Evolutionary conservation across 2,329 filamentous ascomycete species (phyloP).

Genomic region (Botrytis pseudocinerea): DNA sequence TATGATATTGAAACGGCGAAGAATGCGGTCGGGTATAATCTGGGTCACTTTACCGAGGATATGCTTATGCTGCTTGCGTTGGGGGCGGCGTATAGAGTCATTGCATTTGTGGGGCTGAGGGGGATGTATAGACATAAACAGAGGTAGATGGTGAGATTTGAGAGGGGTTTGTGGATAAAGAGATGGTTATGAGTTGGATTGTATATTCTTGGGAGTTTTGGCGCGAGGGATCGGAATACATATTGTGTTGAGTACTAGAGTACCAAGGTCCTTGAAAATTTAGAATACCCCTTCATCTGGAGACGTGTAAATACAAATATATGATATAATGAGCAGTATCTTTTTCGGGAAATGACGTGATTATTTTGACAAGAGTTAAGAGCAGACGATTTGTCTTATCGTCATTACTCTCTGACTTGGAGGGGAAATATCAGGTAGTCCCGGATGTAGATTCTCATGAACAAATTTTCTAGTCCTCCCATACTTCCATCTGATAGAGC

Average conservation of each 20-base stretch:
- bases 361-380: too few species aligned
- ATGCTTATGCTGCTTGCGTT: conserved; percentile 45
- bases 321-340: not conserved
- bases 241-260: not conserved
- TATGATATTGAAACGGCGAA: conserved; percentile 53
- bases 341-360: not conserved
- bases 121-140: conserved; percentile 36
- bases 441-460: not conserved
- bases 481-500: rapidly evolving
- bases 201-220: not conserved
- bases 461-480: too few species aligned
- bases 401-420: rapidly evolving
- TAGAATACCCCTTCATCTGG: not conserved
- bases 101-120: conserved; percentile 47
- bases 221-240: not conserved
- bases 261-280: not conserved
- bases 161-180: not conserved
- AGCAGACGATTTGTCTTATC: not conserved
- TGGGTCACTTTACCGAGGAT: conserved; percentile 50
- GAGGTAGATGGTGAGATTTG: conserved; percentile 23
- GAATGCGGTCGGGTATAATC: conserved; percentile 47
- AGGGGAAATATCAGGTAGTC: too few species aligned
- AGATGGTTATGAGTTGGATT: not conserved
- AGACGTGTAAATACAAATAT: not conserved
- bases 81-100: conserved; percentile 37